phyloP scores from a whole-genome alignment of 1,284 basidiomycete species.

The Puccinia coronata region DNA sequence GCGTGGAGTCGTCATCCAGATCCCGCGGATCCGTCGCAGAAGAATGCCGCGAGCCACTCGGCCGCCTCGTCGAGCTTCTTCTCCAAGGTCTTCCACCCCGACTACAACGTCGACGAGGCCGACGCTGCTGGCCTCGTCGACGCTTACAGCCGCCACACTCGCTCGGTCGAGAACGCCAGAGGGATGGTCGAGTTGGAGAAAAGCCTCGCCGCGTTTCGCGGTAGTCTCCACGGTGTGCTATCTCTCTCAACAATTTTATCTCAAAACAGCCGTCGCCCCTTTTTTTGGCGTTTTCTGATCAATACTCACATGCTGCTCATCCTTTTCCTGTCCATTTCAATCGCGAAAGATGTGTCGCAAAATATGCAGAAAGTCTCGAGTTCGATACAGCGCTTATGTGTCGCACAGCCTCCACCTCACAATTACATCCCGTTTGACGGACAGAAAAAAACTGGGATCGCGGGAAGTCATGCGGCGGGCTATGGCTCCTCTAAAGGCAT shows the following conservation, averaged over 20 bases:
- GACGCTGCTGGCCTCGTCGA: slow-evolving; percentile 4
- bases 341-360: slow-evolving; percentile 3
- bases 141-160: slow-evolving; percentile 19
- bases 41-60: neutral
- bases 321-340: neutral
- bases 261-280: too few relatives aligned
- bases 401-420: slow-evolving; percentile 21
- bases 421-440: neutral
- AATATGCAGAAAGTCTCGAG: slow-evolving; percentile 26
- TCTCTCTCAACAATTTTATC: too few relatives aligned
- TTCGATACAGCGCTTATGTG: slow-evolving; percentile 9
- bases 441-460: neutral
- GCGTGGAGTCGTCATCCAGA: slow-evolving; percentile 3
- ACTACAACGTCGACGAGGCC: slow-evolving; percentile 42
- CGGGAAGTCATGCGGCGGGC: neutral
- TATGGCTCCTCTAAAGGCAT: neutral
- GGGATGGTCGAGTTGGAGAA: slow-evolving; percentile 21
- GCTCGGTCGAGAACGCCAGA: slow-evolving; percentile 20
- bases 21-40: neutral
- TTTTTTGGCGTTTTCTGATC: too few relatives aligned
- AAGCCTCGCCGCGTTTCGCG: slow-evolving; percentile 16
- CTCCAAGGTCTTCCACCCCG: slow-evolving; percentile 46
- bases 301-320: too few relatives aligned
- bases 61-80: slow-evolving; percentile 24
- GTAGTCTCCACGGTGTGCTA: slow-evolving; percentile 34